Conservation (phyloP, 345 rosid species). For the Orychophragmus violaceus region DNA sequence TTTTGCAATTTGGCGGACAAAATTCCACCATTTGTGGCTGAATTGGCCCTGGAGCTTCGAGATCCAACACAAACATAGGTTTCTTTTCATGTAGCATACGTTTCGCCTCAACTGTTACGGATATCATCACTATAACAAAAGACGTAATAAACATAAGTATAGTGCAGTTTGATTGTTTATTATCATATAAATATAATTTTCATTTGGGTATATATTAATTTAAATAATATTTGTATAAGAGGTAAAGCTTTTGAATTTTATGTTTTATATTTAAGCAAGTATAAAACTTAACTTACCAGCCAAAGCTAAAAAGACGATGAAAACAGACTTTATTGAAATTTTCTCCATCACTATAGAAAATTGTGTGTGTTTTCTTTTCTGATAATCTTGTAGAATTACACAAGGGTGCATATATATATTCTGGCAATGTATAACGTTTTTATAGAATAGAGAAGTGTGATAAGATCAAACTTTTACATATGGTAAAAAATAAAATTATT, state of each 20-base stretch:
- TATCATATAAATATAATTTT: no score
- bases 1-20: background rate
- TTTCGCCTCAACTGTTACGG: background rate
- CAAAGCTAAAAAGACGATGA: constrained; percentile 1
- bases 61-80: background rate
- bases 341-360: background rate
- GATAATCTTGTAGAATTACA: background rate
- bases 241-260: no score
- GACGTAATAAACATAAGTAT: background rate
- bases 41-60: background rate
- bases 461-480: background rate
- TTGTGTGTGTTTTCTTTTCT: background rate
- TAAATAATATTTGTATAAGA: no score
- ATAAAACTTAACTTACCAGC: background rate
- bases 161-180: background rate
- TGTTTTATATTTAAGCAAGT: no score
- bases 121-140: constrained; percentile 11
- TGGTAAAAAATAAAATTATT: no score
- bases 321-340: background rate
- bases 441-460: background rate
- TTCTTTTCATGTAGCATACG: background rate
- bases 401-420: background rate
- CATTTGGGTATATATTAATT: no score
- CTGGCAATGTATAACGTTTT: background rate
- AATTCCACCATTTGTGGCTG: background rate